phyloP scores from a whole-genome alignment of 345 rosid genomes.

The Corchorus capsularis region DNA sequence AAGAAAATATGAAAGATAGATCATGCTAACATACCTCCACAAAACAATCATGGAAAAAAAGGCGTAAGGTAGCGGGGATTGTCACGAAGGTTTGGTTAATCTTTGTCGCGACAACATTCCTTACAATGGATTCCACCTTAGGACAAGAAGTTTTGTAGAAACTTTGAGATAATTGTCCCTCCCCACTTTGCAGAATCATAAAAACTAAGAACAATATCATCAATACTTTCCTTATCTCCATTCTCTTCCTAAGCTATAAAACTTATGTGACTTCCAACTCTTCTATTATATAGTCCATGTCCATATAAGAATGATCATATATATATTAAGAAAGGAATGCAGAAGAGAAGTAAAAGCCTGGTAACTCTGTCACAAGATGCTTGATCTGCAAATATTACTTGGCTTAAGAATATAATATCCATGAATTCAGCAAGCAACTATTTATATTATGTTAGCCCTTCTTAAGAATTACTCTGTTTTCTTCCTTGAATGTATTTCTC shows the following conservation, averaged over 20 bases:
- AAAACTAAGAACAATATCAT: slow-evolving; percentile 26
- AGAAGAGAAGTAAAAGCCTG: background rate
- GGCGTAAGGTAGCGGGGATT: slow-evolving; percentile 73
- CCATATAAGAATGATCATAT: background rate
- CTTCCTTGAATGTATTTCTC: background rate
- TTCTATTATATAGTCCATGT: background rate
- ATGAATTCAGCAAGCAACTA: background rate
- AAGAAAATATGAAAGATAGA: background rate
- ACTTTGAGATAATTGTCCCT: slow-evolving; percentile 49
- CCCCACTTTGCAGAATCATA: slow-evolving; percentile 31
- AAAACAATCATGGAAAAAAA: slow-evolving; percentile 93
- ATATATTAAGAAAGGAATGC: background rate
- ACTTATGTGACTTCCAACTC: background rate
- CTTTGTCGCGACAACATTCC: slow-evolving; percentile 51
- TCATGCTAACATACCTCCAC: slow-evolving; percentile 41
- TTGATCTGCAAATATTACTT: background rate
- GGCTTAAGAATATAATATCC: background rate
- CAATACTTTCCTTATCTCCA: slow-evolving; percentile 19
- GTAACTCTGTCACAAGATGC: background rate
- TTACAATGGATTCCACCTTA: slow-evolving; percentile 67
- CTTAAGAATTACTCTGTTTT: background rate
- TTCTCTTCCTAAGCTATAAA: background rate
- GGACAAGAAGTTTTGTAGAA: slow-evolving; percentile 65
- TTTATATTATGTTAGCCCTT: background rate
- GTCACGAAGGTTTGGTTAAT: slow-evolving; percentile 53